Evolutionary conservation across 805 yeast genomes (phyloP), one percentile per base, ranked within the genome.

Genomic region (Kluyveromyces dobzhanskii): DNA sequence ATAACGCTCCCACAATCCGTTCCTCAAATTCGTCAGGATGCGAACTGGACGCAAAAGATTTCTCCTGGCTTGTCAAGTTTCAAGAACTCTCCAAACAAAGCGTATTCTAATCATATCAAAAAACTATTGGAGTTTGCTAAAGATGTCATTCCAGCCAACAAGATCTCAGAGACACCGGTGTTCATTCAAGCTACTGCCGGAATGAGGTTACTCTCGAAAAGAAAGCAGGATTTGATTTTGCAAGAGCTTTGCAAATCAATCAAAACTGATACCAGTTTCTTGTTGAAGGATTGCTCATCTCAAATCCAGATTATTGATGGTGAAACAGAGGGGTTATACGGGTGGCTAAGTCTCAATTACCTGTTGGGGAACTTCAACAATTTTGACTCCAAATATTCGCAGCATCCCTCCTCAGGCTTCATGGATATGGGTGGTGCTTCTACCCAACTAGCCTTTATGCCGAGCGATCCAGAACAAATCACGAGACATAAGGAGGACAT

Each of bases 401-500:
- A 35, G 3, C 82, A 73, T 49, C 61, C 61, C n/a, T 78, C 95
- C 0, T 80, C 73, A 47, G 98, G 98, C 4, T 90, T 92, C 51
- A 82, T 92, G 90, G 98, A 92, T 59, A 92, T 92, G 98, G 98
- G 98, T 12, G 98, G 98, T 11, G 98, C 98, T 0, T 86, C 96
- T 2, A 86, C 96, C 0, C 98, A 92, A 56, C 75, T 92, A 17
- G 95, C 97, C 7, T 92, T 88, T 69, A 87, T 84, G 7, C 97
- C 97, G 0, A 71, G 78, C 3, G 69, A 71, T 30, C 45, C 52
- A 3, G 66, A 71, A n/a, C 87, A 85, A 44, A 60, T 81, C 6
- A 61, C 57, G 18, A 71, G 71, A 45, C 94, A 86, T 57, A 56
- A 63, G 30, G 88, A 88, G 39, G 95, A 87, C 56, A 69, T 88